phyloP scores from a whole-genome alignment of 2,329 filamentous ascomycete genomes.

The Microdochium paspali region DNA sequence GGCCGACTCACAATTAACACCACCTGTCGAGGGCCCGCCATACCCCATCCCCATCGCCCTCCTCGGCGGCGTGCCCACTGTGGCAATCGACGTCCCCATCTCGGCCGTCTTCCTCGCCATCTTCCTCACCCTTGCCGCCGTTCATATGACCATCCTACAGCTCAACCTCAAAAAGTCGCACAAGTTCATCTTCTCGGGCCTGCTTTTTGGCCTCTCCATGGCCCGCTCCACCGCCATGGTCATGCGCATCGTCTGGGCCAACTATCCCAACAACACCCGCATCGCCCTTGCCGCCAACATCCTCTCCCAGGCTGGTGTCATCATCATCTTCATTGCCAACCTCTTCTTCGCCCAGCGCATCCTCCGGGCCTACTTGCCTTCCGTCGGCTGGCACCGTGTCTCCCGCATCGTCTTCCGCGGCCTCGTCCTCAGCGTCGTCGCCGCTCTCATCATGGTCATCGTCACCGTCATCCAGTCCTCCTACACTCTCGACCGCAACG shows the following conservation, averaged over 20 bases:
- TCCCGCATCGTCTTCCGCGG: conserved; percentile 16
- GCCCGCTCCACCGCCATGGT: conserved; percentile 21
- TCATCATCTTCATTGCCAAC: conserved; percentile 25
- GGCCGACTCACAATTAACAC: conserved; percentile 8
- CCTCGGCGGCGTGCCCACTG: conserved; percentile 48
- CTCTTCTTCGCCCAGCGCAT: conserved; percentile 28
- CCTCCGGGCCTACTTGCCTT: conserved; percentile 25
- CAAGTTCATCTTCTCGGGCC: conserved; percentile 26
- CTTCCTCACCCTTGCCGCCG: conserved; percentile 41
- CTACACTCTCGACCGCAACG: conserved; percentile 13
- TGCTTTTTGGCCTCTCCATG: conserved; percentile 27
- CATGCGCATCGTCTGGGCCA: conserved; percentile 25
- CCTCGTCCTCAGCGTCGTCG: conserved; percentile 16
- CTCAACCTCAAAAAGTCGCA: conserved; percentile 22
- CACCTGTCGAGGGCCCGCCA: conserved; percentile 20
- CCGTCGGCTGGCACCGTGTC: conserved; percentile 21
- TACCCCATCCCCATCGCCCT: conserved; percentile 33
- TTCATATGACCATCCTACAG: conserved; percentile 48
- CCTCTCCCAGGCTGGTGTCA: conserved; percentile 25
- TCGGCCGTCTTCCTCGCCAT: conserved; percentile 51
- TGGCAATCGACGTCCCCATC: conserved; percentile 54
- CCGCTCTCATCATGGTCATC: conserved; percentile 21
- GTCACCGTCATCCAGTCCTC: conserved; percentile 16
- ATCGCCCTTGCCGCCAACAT: conserved; percentile 23
- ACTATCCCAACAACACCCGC: conserved; percentile 13